phyloP scores from a whole-genome alignment of 768 basidiomycete genomes.

The Tulasnella sp. region DNA sequence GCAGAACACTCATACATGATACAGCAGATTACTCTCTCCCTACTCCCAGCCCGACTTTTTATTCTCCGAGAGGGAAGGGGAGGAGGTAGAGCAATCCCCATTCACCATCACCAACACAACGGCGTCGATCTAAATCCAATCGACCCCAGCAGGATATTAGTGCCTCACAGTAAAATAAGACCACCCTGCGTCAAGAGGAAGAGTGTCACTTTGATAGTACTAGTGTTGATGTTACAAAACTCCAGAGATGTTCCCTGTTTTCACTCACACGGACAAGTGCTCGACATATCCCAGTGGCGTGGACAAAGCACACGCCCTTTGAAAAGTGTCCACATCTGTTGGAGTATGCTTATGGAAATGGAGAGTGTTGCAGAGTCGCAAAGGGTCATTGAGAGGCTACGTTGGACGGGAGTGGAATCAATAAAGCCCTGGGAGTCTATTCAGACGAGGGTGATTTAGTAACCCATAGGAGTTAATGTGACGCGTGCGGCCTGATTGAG shows the following conservation, averaged over 20 bases:
- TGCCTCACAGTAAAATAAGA: constrained; percentile 13
- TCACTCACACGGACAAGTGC: no score
- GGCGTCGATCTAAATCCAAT: no score
- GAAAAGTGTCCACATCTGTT: not conserved
- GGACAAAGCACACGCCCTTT: constrained; percentile 25
- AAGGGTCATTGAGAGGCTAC: not conserved
- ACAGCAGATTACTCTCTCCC: no score
- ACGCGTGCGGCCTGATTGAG: constrained; percentile 17
- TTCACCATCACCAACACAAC: no score
- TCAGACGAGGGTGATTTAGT: not conserved
- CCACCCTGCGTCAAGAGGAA: not conserved
- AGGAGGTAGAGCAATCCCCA: no score
- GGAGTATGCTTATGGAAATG: not conserved
- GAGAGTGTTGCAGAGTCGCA: not conserved
- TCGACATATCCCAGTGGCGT: constrained; percentile 26
- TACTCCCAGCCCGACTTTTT: no score
- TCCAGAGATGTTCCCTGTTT: no score
- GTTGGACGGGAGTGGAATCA: not conserved
- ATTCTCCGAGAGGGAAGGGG: no score
- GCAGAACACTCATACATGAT: no score
- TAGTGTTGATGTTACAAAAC: not conserved
- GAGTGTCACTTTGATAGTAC: not conserved
- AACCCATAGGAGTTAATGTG: constrained; percentile 25
- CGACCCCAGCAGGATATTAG: not conserved
- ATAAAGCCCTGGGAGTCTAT: constrained; percentile 19